Base-by-base conservation (phyloP, 2,329 filamentous ascomycete genomes). In the Eutypella sp. region DNA sequence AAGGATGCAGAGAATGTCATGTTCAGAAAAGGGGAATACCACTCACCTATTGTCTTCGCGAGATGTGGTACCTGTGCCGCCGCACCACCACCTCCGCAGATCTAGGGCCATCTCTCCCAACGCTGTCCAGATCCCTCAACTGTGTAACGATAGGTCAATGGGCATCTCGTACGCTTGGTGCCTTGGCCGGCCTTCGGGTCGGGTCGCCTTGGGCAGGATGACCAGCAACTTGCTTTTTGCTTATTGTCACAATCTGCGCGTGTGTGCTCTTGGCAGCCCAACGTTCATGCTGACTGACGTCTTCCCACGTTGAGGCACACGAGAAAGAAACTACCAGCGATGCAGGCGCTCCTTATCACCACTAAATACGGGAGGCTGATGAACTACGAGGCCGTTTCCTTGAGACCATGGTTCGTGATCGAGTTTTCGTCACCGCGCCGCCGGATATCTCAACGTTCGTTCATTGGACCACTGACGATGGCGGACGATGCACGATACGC, bases 51-150 rank as follows among this genome's bases (percentile, higher is more conserved):
- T 13, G 13, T 39, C 36, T 39, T 39, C 20, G 36, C 20, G 36
- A 39, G 23, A 39, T 39, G 36, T 39, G 20, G 36, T 22, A 39
- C 36, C 36, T 39, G 36, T 39, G 36, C 36, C 36, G 36, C 36
- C 36, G 36, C 36, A 13, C 20, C 19, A 16, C 36, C 36, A 23
- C 36, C 36, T 39, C 36, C 13, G 20, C 36, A 39, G 36, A 39
- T 39, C 20, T 39, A 24, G 36, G 36, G 10, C 36, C 36, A n/a
- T n/a, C n/a, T n/a, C 36, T 39, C 23, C 36, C 15, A 22, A 24
- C 23, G 36, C 20, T n/a, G 36, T 11, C 20, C 5, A 24, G 36
- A 24, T 39, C 36, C 36, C 23, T 22, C 36, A 19, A 24, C 4
- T 39, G 13, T n/a, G n/a, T n/a, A n/a, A n/a, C n/a, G n/a, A n/a